These are phyloP conservation scores for Plenodomus tracheiphilus DNA, from an alignment of 2,329 filamentous ascomycete species.

Conservation along the genomic window DNA sequence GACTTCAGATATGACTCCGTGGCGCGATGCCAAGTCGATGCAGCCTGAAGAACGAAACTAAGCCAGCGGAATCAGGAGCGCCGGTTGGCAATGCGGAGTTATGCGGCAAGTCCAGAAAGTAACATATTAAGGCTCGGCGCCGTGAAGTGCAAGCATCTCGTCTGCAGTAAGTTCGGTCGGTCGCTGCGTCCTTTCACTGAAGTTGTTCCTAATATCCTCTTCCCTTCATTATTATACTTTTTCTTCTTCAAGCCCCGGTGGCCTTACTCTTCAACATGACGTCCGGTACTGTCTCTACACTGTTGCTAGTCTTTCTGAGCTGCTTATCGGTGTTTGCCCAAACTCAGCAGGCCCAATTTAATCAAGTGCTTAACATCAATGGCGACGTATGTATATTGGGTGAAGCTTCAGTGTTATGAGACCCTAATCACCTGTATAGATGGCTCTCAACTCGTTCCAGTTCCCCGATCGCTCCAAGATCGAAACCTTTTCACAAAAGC, in stretches of 20 bases:
- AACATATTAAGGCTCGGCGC: conserved; percentile 30
- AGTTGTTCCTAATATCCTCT: conserved; percentile 20
- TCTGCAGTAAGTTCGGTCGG: conserved; percentile 38
- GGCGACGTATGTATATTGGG: conserved; percentile 38
- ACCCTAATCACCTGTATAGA: conserved; percentile 22
- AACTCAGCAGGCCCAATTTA: conserved; percentile 39
- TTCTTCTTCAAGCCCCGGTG: conserved; percentile 36
- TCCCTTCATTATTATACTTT: conserved; percentile 29
- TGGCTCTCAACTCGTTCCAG: conserved; percentile 42
- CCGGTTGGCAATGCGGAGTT: conserved; percentile 17
- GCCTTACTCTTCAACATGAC: conserved; percentile 36
- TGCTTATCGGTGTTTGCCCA: conserved; percentile 29
- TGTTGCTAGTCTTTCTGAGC: conserved; percentile 35
- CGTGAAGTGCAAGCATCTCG: conserved; percentile 16
- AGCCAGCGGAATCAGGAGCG: conserved; percentile 15
- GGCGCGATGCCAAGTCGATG: conserved; percentile 14
- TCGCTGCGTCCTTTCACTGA: conserved; percentile 30
- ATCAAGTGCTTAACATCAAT: conserved; percentile 46
- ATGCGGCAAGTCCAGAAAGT: conserved; percentile 11
- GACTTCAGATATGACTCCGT: conserved; percentile 10
- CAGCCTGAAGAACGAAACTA: conserved; percentile 9
- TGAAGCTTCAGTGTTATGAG: fast-evolving
- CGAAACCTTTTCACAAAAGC: conserved; percentile 44
- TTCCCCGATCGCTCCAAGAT: conserved; percentile 44
- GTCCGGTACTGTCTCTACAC: conserved; percentile 42